These are phyloP conservation scores for Botrytis paeoniae DNA, from an alignment of 2,329 filamentous ascomycete genomes.

Conservation along the genomic window DNA sequence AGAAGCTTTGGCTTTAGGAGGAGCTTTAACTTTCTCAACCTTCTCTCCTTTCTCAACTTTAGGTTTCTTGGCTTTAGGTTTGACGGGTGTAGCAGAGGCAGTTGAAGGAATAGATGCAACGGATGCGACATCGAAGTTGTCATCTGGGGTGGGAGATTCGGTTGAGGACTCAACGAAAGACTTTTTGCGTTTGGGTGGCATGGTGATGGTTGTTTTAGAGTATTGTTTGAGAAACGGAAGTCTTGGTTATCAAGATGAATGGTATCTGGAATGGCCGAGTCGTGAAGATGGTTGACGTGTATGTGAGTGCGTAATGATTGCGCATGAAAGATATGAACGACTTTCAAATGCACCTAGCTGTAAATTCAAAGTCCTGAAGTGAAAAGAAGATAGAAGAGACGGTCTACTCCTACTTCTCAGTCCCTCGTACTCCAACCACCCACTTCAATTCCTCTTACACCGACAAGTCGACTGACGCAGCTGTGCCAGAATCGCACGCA, in stretches of 20 bases:
- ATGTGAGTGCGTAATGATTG: background rate
- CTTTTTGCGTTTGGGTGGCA: constrained; percentile 18
- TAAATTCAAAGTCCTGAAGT: background rate
- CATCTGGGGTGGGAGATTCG: background rate
- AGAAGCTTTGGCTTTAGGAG: constrained; percentile 3
- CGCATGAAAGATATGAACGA: background rate
- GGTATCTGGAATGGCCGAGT: background rate
- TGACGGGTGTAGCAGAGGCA: constrained; percentile 18
- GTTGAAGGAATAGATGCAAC: background rate
- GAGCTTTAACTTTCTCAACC: constrained; percentile 21
- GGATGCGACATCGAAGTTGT: constrained; percentile 1
- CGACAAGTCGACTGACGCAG: background rate
- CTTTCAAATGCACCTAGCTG: background rate
- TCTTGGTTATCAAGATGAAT: fast-evolving
- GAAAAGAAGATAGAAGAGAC: background rate
- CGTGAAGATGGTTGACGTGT: background rate
- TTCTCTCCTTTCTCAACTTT: constrained; percentile 18
- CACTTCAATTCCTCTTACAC: background rate
- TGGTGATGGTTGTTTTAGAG: background rate
- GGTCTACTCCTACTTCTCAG: background rate
- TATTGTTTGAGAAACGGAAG: background rate
- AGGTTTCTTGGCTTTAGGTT: constrained; percentile 13
- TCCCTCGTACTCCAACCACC: too few species aligned
- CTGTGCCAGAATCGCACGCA: background rate
- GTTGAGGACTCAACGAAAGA: constrained; percentile 2